Conservation (phyloP, 2,329 filamentous ascomycete genomes). For the Cryphonectria carpinicola region DNA sequence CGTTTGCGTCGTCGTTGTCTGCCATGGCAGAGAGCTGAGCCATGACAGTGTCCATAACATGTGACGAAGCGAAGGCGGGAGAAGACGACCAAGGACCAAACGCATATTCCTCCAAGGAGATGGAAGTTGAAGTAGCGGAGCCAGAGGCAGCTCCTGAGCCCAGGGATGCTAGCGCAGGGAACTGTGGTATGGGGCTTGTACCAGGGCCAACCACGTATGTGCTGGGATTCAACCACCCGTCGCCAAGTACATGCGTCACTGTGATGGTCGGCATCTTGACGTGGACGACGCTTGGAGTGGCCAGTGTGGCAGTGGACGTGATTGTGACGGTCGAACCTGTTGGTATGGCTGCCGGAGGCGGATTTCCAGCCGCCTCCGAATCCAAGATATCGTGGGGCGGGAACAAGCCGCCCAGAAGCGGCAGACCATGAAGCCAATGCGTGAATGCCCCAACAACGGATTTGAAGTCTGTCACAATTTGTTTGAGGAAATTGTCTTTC, state of each 20-base stretch:
- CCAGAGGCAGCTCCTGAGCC: background rate
- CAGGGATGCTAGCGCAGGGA: constrained; percentile 11
- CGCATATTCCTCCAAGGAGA: background rate
- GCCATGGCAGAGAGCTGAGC: constrained; percentile 16
- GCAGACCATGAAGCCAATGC: constrained; percentile 24
- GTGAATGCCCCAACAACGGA: constrained; percentile 20
- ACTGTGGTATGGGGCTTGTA: constrained; percentile 8
- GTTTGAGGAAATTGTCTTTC: constrained; percentile 26
- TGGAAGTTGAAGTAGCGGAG: background rate
- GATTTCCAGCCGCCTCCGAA: constrained; percentile 15
- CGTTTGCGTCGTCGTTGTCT: constrained; percentile 2
- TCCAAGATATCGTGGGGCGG: constrained; percentile 17
- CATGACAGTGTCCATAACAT: constrained; percentile 22
- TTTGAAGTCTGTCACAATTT: constrained; percentile 27
- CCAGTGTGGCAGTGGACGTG: constrained; percentile 9
- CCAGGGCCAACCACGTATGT: constrained; percentile 24
- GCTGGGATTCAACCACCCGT: constrained; percentile 28
- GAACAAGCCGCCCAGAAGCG: constrained; percentile 13
- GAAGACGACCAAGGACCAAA: background rate
- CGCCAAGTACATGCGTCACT: constrained; percentile 27
- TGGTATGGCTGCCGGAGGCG: background rate
- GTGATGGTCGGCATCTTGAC: constrained; percentile 25
- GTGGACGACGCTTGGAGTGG: constrained; percentile 1
- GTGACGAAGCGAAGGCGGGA: background rate
- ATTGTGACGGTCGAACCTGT: constrained; percentile 4